Base-by-base conservation (phyloP, 2,329 filamentous ascomycete species). In the Hypomyces rosellus region DNA sequence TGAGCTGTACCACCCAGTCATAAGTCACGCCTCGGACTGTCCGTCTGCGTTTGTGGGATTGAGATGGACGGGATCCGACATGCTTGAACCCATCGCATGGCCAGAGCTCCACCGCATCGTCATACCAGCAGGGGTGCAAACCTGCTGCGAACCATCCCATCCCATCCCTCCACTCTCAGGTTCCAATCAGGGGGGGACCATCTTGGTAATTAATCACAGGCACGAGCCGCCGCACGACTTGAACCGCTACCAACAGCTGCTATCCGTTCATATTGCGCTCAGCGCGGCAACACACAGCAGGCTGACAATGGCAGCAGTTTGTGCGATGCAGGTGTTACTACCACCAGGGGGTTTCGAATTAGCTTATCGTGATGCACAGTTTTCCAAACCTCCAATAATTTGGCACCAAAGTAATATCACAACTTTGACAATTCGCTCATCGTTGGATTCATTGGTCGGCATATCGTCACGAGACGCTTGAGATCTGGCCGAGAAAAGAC, bases 81-180 rank as follows among this genome's bases (percentile, higher is more conserved):
- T 51, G 41, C 37, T 39, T 47, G 37, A 34, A 18, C 40, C 44
- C 15, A 52, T 45, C 46, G 44, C 45, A 49, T 41, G 50, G 50
- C 34, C 34, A 18, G 45, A 37, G 34, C 46, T 52, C 50, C 50
- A 49, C 50, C 36, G 39, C 41, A 40, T 48, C 50, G 46, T 52
- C 46, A 52, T 52, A 49, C 22, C n/a, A 15, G 30, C 46, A 34
- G 30, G 47, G 42, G 42, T 45, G 25, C 25, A 25, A n/a, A 8
- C 42, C 42, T 13, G 34, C 37, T 37, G 45, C 33, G 43, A 47
- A 48, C 42, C 6, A 36, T 38, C 36, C 25, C 7, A 4, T 25
- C 22, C 22, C 25, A 8, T 11, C 25, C 9, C 25, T 30, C 25
- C 6, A 2, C 25, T 30, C 25, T 11, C 42, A 47, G 39, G 18